Evolutionary conservation across 192 early-diverging fungal species (phyloP).

Genomic region (Linnemannia exigua): DNA sequence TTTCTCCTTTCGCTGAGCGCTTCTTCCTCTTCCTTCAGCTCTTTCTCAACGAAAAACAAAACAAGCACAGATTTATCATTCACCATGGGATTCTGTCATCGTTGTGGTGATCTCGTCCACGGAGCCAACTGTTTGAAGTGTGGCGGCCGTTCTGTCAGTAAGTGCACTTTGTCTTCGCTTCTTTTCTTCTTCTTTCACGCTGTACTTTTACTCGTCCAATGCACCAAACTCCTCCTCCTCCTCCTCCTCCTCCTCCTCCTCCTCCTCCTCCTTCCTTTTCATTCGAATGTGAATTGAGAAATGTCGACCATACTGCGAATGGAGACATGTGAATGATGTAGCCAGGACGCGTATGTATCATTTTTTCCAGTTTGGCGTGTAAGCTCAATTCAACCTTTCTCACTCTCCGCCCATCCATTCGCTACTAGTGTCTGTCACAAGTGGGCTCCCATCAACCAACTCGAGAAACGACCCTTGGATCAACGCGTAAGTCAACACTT

Average conservation of each 20-base stretch:
- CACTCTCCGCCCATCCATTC: not conserved
- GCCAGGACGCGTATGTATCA: not conserved
- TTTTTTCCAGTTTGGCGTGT: not conserved
- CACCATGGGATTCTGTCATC: conserved; percentile 67
- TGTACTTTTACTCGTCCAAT: not conserved
- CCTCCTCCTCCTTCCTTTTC: not conserved
- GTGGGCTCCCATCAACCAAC: conserved; percentile 43
- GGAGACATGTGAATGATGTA: not conserved
- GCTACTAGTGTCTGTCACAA: conserved; percentile 49
- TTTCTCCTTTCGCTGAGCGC: not conserved
- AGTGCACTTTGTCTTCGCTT: not conserved
- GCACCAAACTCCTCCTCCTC: not conserved
- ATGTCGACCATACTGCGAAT: not conserved
- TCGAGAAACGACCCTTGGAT: conserved; percentile 56
- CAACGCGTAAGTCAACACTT: conserved; percentile 40
- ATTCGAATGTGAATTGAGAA: not conserved
- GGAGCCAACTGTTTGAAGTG: conserved; percentile 63
- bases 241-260: not conserved
- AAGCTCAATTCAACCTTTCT: not conserved
- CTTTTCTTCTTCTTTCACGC: not conserved
- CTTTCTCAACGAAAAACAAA: conserved; percentile 1
- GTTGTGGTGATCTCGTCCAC: conserved; percentile 63
- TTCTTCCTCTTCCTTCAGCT: conserved; percentile 12
- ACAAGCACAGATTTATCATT: not conserved
- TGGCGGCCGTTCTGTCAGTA: conserved; percentile 66